Percentiles rank a stretch among this genome's conserved stretches.
phyloP scores from a whole-genome alignment of 2,329 filamentous ascomycete species.

The Biscogniauxia marginata region DNA sequence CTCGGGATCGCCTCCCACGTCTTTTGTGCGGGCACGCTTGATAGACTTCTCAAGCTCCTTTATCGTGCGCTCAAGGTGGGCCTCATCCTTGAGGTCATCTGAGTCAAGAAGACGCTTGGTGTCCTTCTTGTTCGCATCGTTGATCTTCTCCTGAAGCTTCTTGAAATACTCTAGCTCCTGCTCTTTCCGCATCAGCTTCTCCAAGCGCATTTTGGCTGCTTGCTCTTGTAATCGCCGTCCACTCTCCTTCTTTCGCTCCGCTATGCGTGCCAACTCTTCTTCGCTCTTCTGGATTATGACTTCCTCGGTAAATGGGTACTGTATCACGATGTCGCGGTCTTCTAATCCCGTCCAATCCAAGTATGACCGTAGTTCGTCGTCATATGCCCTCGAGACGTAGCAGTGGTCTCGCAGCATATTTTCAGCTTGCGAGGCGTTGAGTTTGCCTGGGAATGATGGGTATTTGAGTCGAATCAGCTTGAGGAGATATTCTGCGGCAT shows the following conservation, averaged over 20 bases:
- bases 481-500: constrained; percentile 85
- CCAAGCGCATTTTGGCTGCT: constrained; percentile 93
- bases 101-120: constrained; percentile 80
- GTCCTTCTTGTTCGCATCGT: constrained; percentile 85
- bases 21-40: constrained; percentile 86
- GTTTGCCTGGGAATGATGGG: constrained; percentile 80
- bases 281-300: constrained; percentile 88
- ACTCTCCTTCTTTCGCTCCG: constrained; percentile 93
- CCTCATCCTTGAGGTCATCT: constrained; percentile 90
- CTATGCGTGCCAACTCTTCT: constrained; percentile 85
- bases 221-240: constrained; percentile 90
- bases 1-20: constrained; percentile 78
- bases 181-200: constrained; percentile 94
- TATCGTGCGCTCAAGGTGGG: constrained; percentile 77
- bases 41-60: constrained; percentile 90
- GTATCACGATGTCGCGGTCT: constrained; percentile 82
- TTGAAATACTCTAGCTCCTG: constrained; percentile 94
- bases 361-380: constrained; percentile 70
- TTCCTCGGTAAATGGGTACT: constrained; percentile 92
- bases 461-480: constrained; percentile 92
- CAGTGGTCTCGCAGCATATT: constrained; percentile 85
- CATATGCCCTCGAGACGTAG: constrained; percentile 83
- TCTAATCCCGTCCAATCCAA: constrained; percentile 92
- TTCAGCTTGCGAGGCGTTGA: constrained; percentile 84
- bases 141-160: constrained; percentile 70